Conservation (phyloP, 2,329 filamentous ascomycete species). For the Alternaria ethzedia region DNA sequence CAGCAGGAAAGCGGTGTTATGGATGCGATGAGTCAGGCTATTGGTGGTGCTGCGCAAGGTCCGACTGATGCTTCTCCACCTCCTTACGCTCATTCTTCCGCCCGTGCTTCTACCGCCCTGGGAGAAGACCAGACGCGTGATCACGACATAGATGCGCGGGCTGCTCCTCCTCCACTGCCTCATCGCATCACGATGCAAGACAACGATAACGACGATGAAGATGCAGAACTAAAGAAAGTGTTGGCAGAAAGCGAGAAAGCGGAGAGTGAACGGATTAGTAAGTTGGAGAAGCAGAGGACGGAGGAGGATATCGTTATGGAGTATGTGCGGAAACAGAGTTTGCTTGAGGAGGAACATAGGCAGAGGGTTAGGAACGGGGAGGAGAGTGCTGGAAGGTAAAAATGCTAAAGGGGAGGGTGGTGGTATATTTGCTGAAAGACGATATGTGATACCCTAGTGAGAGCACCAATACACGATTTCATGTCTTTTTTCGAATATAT, state of each 20-base stretch:
- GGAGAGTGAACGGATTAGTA: constrained; percentile 50
- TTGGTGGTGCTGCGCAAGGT: not conserved
- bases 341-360: constrained; percentile 63
- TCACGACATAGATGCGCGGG: not conserved
- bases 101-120: too few relatives aligned
- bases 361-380: not conserved
- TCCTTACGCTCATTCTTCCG: not conserved
- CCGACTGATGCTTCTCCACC: not conserved
- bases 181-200: not conserved
- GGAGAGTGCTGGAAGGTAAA: not conserved
- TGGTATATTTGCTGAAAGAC: not conserved
- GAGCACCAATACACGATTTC: not conserved
- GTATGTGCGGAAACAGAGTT: constrained; percentile 78
- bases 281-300: constrained; percentile 51
- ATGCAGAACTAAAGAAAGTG: constrained; percentile 34
- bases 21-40: constrained; percentile 12
- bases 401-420: not conserved
- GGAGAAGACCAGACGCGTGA: too few relatives aligned
- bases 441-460: not conserved
- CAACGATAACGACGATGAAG: constrained; percentile 20
- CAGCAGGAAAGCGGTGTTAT: constrained; percentile 17
- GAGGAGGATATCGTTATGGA: constrained; percentile 79
- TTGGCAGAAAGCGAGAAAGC: constrained; percentile 36
- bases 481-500: not conserved
- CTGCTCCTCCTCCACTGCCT: not conserved